Evolutionary conservation across 176 grass and related monocot species (phyloP).

Genomic region (Eragrostis nindensis): DNA sequence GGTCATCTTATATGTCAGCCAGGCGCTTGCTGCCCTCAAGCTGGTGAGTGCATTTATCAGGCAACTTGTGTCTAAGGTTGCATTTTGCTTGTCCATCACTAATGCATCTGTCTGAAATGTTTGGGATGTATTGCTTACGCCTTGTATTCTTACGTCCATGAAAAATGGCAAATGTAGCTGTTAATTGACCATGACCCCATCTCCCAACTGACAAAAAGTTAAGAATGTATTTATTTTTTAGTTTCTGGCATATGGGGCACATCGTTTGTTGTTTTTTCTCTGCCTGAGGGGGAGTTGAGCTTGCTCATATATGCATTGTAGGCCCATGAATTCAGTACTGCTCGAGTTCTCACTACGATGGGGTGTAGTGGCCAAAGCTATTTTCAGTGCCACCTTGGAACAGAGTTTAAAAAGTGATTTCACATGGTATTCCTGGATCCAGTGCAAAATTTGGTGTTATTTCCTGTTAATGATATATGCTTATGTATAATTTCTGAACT

Average conservation of each 20-base stretch:
- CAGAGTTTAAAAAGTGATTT: constrained; percentile 3
- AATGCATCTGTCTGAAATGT: constrained; percentile 24
- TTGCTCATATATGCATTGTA: no score
- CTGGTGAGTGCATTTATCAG: constrained; percentile 55
- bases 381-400: neutral
- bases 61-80: neutral
- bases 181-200: constrained; percentile 4
- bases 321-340: neutral
- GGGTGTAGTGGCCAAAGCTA: neutral
- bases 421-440: constrained; percentile 1
- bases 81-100: constrained; percentile 20
- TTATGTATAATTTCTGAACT: constrained; percentile 22
- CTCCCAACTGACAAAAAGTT: neutral
- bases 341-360: no score
- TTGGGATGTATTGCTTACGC: neutral
- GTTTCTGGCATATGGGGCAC: no score
- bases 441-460: neutral
- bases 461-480: neutral
- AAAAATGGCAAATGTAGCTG: neutral
- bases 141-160: neutral
- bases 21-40: constrained; percentile 81
- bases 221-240: no score
- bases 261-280: no score
- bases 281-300: no score
- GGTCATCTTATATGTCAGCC: constrained; percentile 87